Evolutionary conservation across 805 yeast species (phyloP).

Genomic region (Candida ulmi): DNA sequence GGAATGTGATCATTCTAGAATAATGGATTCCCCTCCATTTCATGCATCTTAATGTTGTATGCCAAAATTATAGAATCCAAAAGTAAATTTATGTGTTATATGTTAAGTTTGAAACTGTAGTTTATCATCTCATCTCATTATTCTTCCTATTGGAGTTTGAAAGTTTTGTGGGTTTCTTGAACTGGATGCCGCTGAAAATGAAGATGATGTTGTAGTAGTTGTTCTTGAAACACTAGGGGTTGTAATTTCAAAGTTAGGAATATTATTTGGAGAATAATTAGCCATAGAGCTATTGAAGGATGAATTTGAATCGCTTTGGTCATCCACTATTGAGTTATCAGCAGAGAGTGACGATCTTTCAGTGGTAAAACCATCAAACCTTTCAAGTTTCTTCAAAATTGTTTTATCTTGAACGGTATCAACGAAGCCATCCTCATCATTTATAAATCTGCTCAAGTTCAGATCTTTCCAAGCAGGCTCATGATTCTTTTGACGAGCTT

Average conservation of each 20-base stretch:
- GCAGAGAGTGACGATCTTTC: constrained; percentile 5
- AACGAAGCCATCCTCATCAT: constrained; percentile 13
- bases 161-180: constrained; percentile 10
- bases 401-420: constrained; percentile 6
- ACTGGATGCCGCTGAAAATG: no score
- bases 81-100: background rate
- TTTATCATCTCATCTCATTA: constrained; percentile 13
- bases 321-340: background rate
- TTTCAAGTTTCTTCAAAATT: constrained; percentile 13
- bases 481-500: constrained; percentile 11
- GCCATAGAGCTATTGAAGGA: constrained; percentile 3
- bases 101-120: background rate
- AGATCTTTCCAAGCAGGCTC: constrained; percentile 24
- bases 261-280: constrained; percentile 2
- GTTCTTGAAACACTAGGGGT: constrained; percentile 21
- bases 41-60: background rate
- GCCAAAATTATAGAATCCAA: background rate
- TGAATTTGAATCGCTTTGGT: constrained; percentile 1
- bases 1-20: no score
- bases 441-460: constrained; percentile 18
- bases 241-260: constrained; percentile 11
- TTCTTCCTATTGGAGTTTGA: constrained; percentile 22
- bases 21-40: background rate
- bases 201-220: constrained; percentile 8
- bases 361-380: constrained; percentile 1